A percentile compares a stretch with the other conserved stretches of the same genome.
Evolutionary conservation across 352 stramenopile genomes (phyloP).

Genomic region (Plasmopara halstedii): DNA sequence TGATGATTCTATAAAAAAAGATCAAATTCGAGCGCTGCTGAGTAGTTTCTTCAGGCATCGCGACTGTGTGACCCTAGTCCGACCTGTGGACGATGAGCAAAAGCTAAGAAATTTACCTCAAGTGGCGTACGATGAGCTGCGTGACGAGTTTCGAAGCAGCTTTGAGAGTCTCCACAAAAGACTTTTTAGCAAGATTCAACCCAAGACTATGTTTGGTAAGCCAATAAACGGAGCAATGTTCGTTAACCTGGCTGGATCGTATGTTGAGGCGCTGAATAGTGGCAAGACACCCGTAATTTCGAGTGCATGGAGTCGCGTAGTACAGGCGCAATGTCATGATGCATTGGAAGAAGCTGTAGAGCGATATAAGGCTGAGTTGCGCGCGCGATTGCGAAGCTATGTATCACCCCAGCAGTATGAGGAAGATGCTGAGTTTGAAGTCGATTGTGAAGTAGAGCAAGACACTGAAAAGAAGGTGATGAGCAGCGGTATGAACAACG

Average conservation of each 20-base stretch:
- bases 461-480: constrained; percentile 32
- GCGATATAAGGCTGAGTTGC: constrained; percentile 70
- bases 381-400: constrained; percentile 40
- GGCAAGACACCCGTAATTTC: constrained; percentile 83
- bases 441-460: constrained; percentile 8
- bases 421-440: constrained; percentile 38
- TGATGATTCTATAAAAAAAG: constrained; percentile 62
- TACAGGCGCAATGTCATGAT: constrained; percentile 79
- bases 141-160: constrained; percentile 70
- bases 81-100: constrained; percentile 79
- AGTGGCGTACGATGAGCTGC: constrained; percentile 65
- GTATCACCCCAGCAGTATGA: constrained; percentile 52
- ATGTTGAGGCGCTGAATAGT: constrained; percentile 84
- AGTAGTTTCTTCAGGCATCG: constrained; percentile 79
- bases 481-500: constrained; percentile 46
- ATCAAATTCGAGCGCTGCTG: constrained; percentile 77
- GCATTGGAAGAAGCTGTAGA: constrained; percentile 65
- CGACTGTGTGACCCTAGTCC: constrained; percentile 87
- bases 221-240: constrained; percentile 83
- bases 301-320: constrained; percentile 83
- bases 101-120: constrained; percentile 64
- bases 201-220: constrained; percentile 84
- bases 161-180: constrained; percentile 63
- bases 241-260: constrained; percentile 69
- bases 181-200: constrained; percentile 71